A percentile compares a stretch with the other conserved stretches of the same genome.
Conservation (phyloP, 1,284 basidiomycete genomes). For the Trametes versicolor region DNA sequence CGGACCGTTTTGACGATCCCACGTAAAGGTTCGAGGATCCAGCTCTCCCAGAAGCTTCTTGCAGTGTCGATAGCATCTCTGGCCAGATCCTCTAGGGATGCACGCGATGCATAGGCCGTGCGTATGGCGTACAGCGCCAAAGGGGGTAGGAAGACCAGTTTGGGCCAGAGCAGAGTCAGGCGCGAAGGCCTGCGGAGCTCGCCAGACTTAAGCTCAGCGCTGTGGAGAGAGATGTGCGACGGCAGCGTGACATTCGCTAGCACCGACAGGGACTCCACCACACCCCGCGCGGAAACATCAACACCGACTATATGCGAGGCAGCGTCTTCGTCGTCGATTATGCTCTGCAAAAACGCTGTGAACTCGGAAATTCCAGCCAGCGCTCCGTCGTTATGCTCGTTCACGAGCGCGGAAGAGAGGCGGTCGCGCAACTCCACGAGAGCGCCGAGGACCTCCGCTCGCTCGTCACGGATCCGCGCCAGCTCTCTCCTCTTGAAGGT, state of each 20-base stretch:
- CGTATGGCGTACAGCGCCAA: conserved; percentile 60
- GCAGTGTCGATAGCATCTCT: conserved; percentile 76
- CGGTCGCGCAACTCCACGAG: conserved; percentile 63
- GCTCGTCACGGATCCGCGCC: conserved; percentile 67
- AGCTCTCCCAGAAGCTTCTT: conserved; percentile 82
- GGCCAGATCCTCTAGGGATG: conserved; percentile 61
- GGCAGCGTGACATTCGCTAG: conserved; percentile 42
- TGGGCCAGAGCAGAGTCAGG: conserved; percentile 72
- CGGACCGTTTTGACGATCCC: conserved; percentile 88
- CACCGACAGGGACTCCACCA: conserved; percentile 33
- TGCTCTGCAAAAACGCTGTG: conserved; percentile 26
- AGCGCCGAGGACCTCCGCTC: conserved; percentile 68
- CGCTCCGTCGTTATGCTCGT: conserved; percentile 24
- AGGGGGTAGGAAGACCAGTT: conserved; percentile 71
- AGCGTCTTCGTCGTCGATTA: conserved; percentile 28
- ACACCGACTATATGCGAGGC: conserved; percentile 1
- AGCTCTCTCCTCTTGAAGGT: conserved; percentile 63
- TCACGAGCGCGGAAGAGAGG: conserved; percentile 46
- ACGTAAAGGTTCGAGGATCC: conserved; percentile 89
- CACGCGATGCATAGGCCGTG: conserved; percentile 60
- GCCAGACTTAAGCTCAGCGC: conserved; percentile 44
- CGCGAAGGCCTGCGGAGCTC: conserved; percentile 67
- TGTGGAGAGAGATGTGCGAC: conserved; percentile 45
- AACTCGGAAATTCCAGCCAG: conserved; percentile 30
- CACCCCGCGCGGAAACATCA: conserved; percentile 10